Evolutionary conservation across 805 yeast species (phyloP).

Genomic region (Suhomyces faveliae): DNA sequence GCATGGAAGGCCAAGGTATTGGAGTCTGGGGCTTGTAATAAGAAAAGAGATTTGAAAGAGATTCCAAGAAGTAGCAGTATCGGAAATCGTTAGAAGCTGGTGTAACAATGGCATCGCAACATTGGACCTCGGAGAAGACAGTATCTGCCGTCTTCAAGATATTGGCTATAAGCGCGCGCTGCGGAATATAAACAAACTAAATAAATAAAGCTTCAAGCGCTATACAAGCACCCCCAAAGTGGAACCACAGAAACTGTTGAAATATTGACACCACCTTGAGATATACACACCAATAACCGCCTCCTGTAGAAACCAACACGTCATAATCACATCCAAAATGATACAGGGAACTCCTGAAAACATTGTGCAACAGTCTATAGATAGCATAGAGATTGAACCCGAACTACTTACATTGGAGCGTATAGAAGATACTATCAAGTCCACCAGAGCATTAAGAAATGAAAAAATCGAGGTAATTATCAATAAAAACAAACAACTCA

Average conservation of each 20-base stretch:
- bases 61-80: background rate
- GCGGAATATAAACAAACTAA: background rate
- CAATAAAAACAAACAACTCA: constrained; percentile 9
- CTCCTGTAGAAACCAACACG: background rate
- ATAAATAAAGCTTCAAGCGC: background rate
- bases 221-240: background rate
- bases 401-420: constrained; percentile 48
- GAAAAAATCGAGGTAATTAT: constrained; percentile 17
- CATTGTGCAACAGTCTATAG: constrained; percentile 42
- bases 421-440: constrained; percentile 37
- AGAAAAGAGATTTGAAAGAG: background rate
- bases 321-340: constrained; percentile 12
- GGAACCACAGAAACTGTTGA: no score
- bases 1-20: background rate
- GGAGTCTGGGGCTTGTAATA: background rate
- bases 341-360: constrained; percentile 33
- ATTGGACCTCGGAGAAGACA: no score
- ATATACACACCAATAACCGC: background rate
- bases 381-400: constrained; percentile 51
- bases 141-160: background rate
- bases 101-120: background rate
- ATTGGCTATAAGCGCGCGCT: background rate
- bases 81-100: background rate
- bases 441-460: constrained; percentile 28
- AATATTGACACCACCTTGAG: no score